These are phyloP conservation scores for Cryptosporidium sp. DNA, from an alignment of 169 alveolate species.

Conservation along the genomic window DNA sequence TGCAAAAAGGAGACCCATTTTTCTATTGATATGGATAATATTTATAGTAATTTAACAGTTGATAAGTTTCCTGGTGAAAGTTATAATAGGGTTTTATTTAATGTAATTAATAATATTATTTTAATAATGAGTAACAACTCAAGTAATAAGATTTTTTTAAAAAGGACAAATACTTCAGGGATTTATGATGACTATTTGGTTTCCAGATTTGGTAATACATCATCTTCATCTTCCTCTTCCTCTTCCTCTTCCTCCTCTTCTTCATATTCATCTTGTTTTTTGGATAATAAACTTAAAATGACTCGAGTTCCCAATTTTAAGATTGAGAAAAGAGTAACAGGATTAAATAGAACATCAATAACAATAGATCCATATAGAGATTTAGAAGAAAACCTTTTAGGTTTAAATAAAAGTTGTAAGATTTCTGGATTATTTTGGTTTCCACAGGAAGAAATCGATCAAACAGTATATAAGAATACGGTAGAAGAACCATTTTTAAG, in stretches of 20 bases:
- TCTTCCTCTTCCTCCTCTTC: background rate
- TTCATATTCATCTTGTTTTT: background rate
- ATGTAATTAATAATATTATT: conserved; percentile 58
- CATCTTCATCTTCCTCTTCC: background rate
- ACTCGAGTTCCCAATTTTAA: background rate
- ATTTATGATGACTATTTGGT: background rate
- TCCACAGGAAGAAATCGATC: conserved; percentile 28
- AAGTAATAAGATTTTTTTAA: conserved; percentile 1
- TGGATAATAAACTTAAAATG: background rate
- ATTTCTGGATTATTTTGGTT: conserved; percentile 61
- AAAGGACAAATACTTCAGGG: conserved; percentile 28
- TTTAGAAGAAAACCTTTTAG: background rate
- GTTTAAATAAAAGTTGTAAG: background rate
- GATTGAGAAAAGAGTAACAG: conserved; percentile 23
- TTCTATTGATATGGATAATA: background rate
- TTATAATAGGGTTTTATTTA: conserved; percentile 5
- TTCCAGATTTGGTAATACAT: background rate
- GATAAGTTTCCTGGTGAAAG: background rate
- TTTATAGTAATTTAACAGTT: background rate
- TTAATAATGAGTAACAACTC: conserved; percentile 27
- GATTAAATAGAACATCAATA: conserved; percentile 17
- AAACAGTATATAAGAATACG: conserved; percentile 28
- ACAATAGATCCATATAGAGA: conserved; percentile 15
- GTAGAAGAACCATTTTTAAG: conserved; percentile 59
- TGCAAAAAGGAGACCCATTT: conserved; percentile 44